Base-by-base conservation (phyloP, 1,284 basidiomycete genomes). In the Malassezia yamatoensis region DNA sequence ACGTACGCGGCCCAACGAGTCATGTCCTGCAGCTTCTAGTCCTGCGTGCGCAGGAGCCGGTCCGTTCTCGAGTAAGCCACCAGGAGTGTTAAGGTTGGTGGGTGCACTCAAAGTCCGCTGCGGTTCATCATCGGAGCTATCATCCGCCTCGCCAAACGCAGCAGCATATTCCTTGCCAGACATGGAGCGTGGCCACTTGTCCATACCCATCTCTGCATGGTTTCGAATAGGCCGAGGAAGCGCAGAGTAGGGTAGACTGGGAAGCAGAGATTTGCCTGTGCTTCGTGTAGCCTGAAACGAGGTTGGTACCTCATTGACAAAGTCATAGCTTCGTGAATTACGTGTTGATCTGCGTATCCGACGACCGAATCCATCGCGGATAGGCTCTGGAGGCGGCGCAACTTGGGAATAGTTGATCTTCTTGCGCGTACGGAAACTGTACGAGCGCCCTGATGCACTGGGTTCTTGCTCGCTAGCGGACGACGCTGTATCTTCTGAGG, bases 321-420 rank as follows among this genome's bases (percentile, higher is more conserved):
- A 20, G 36, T 42, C 24, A 36, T 61, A 60, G 18, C 60, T 50
- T 33, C 54, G 50, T 16, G 58, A 58, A 24, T 34, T 49, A 35
- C 41, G 40, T 13, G 46, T 32, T 18, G 38, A 13, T 21, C 51
- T 51, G 37, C 60, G 60, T 38, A 69, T 57, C 12, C 59, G 41
- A 13, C 67, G 64, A 6, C 70, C 70, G 35, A 71, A 71, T 16
- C 67, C 69, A 24, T 72, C 65, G 38, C 67, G 59, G 33, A 54
- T 53, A 12, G 67, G 67, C 33, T 60, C 59, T 1, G 64, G 41
- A 29, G 67, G 69, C 12, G 70, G 66, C n/a, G 68, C 54, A 2
- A 66, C 59, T 32, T 72, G 58, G 39, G 66, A 63, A 48, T 73
- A 73, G 56, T 73, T 70, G 60, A 73, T 62, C 54, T 68, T 68